Conservation (phyloP, 1,284 basidiomycete genomes). For the Macrocystidia cucumis region DNA sequence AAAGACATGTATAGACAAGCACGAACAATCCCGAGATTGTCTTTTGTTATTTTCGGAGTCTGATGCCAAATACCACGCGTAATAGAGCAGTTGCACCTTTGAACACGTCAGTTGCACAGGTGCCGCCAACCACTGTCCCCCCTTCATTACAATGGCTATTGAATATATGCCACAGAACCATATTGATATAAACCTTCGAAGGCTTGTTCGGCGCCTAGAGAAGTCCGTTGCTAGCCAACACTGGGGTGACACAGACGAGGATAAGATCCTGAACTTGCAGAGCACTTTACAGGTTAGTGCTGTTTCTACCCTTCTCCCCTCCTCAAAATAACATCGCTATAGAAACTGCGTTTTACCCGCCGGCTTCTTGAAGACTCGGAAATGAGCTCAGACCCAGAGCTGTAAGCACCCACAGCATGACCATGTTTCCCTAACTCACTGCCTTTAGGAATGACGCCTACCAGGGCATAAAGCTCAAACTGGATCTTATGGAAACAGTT, state of each 20-base stretch:
- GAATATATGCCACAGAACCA: too few species aligned
- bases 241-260: constrained; percentile 27
- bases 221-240: constrained; percentile 39
- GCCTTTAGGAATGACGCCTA: constrained; percentile 25
- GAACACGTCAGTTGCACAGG: too few species aligned
- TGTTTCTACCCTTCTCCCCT: constrained; percentile 1
- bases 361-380: constrained; percentile 52
- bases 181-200: constrained; percentile 61
- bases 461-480: constrained; percentile 35
- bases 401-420: constrained; percentile 29
- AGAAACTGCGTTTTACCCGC: constrained; percentile 61
- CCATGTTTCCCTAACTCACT: neutral
- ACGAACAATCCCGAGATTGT: too few species aligned
- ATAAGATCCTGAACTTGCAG: constrained; percentile 36
- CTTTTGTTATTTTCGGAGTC: too few species aligned
- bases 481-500: constrained; percentile 46
- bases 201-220: constrained; percentile 56
- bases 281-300: constrained; percentile 46
- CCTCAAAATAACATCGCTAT: neutral
- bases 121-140: too few species aligned
- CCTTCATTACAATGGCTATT: too few species aligned
- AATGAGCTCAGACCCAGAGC: constrained; percentile 31
- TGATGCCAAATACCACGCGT: too few species aligned
- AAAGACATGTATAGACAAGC: too few species aligned
- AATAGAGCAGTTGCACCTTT: too few species aligned